A percentile compares a stretch with the other conserved stretches of the same genome.
phyloP scores from a whole-genome alignment of 2,329 filamentous ascomycete genomes.

The Biscogniauxia mediterranea region DNA sequence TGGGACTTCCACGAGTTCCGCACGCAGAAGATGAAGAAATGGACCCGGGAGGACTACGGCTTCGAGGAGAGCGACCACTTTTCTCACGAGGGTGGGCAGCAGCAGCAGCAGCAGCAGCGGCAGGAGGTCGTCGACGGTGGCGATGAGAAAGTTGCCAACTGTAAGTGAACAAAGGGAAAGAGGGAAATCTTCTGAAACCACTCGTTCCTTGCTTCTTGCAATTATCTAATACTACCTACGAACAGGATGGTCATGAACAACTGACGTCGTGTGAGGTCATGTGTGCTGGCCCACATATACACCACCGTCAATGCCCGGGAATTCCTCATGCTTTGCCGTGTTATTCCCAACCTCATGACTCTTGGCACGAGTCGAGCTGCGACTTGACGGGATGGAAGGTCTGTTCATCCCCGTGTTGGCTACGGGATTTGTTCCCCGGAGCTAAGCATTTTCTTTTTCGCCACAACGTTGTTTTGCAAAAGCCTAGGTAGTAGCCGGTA shows the following conservation, averaged over 20 bases:
- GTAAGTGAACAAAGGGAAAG: conserved; percentile 14
- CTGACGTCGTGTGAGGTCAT: no score
- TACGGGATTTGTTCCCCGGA: not conserved
- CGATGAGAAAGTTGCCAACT: conserved; percentile 24
- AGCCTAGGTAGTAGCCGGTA: not conserved
- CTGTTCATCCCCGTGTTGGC: not conserved
- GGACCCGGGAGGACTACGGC: conserved; percentile 51
- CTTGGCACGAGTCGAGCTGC: not conserved
- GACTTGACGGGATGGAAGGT: not conserved
- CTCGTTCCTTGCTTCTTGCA: no score
- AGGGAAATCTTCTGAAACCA: no score
- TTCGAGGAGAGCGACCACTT: conserved; percentile 39
- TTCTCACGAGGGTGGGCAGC: conserved; percentile 10
- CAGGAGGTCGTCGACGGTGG: conserved; percentile 14
- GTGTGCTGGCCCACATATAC: no score
- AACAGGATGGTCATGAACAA: conserved; percentile 6
- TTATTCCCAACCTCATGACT: no score
- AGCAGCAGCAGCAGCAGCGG: not conserved
- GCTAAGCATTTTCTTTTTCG: not conserved
- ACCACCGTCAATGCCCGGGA: no score
- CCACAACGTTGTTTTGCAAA: not conserved
- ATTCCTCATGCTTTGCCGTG: no score
- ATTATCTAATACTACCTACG: no score
- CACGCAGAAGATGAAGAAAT: conserved; percentile 62
- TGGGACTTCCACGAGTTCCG: conserved; percentile 90